Conservation (phyloP, 139 green algal species). For the Chlorella sp. region DNA sequence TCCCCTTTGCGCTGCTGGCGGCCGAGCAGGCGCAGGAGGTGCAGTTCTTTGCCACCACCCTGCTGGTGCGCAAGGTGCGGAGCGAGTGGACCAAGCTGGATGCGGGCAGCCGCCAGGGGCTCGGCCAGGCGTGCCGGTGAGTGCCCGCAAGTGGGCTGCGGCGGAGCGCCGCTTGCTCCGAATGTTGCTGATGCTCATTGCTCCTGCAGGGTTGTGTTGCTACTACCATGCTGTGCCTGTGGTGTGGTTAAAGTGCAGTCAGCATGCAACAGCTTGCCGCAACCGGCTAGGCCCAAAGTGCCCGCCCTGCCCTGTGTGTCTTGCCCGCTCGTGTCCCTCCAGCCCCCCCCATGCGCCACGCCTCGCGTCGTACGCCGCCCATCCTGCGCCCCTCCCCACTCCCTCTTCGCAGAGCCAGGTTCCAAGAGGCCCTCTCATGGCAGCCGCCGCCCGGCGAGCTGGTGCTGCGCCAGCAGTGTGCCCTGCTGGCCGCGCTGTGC, state of each 20-base stretch:
- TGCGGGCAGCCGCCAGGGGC: slow-evolving; percentile 22
- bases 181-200: too few relatives aligned
- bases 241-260: too few relatives aligned
- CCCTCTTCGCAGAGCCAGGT: slow-evolving; percentile 2
- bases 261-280: too few relatives aligned
- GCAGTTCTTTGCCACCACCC: slow-evolving; percentile 65
- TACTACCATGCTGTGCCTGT: too few relatives aligned
- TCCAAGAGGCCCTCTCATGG: slow-evolving; percentile 32
- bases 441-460: slow-evolving; percentile 1
- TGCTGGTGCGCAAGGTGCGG: slow-evolving; percentile 64
- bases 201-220: not conserved
- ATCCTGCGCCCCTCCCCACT: not conserved
- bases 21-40: slow-evolving; percentile 37
- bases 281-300: too few relatives aligned
- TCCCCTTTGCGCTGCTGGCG: slow-evolving; percentile 50
- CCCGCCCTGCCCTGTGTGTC: too few relatives aligned
- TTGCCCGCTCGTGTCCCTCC: not conserved
- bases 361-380: not conserved
- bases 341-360: not conserved
- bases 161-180: too few relatives aligned
- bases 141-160: not conserved
- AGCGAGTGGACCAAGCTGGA: slow-evolving; percentile 57
- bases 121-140: slow-evolving; percentile 32
- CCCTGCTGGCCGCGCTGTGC: slow-evolving; percentile 20
- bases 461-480: slow-evolving; percentile 41